Evolutionary conservation across 495 filamentous ascomycete species (phyloP).

Genomic region (Viridothelium virens): DNA sequence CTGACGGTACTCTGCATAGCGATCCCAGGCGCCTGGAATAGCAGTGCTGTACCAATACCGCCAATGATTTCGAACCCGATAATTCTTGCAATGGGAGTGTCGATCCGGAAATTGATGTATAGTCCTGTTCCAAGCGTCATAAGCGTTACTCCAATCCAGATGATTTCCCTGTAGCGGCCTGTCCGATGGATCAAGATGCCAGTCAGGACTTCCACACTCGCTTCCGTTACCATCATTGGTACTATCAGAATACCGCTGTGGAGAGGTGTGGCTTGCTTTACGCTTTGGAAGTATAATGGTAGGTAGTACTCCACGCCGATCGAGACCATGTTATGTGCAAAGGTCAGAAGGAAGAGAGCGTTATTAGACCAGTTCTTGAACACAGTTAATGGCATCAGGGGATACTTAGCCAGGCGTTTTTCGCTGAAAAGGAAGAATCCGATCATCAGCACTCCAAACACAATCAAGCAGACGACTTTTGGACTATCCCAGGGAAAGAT

Average conservation of each 20-base stretch:
- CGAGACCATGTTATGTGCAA: constrained; percentile 47
- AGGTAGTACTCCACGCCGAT: constrained; percentile 51
- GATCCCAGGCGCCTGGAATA: constrained; percentile 35
- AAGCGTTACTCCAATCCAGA: constrained; percentile 43
- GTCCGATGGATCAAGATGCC: constrained; percentile 53
- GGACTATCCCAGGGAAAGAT: constrained; percentile 33
- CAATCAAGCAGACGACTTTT: constrained; percentile 36
- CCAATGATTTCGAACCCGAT: constrained; percentile 33
- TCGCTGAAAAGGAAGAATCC: constrained; percentile 34
- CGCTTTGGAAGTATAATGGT: constrained; percentile 52
- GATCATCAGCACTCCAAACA: constrained; percentile 31
- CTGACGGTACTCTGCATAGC: constrained; percentile 31
- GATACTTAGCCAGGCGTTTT: constrained; percentile 30
- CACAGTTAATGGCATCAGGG: constrained; percentile 33
- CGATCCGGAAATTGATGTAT: constrained; percentile 41
- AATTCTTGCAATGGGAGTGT: constrained; percentile 39
- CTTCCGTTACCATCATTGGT: constrained; percentile 46
- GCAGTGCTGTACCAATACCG: constrained; percentile 30
- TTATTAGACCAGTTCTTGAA: constrained; percentile 31
- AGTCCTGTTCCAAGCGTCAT: constrained; percentile 48
- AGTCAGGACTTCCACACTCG: constrained; percentile 41
- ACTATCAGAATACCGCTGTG: constrained; percentile 47
- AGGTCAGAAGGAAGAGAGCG: constrained; percentile 35
- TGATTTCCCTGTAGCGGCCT: constrained; percentile 52
- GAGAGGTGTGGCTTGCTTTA: constrained; percentile 43